These are phyloP conservation scores for Tolypocladium sp. DNA, from an alignment of 2,329 filamentous ascomycete species.

Conservation along the genomic window DNA sequence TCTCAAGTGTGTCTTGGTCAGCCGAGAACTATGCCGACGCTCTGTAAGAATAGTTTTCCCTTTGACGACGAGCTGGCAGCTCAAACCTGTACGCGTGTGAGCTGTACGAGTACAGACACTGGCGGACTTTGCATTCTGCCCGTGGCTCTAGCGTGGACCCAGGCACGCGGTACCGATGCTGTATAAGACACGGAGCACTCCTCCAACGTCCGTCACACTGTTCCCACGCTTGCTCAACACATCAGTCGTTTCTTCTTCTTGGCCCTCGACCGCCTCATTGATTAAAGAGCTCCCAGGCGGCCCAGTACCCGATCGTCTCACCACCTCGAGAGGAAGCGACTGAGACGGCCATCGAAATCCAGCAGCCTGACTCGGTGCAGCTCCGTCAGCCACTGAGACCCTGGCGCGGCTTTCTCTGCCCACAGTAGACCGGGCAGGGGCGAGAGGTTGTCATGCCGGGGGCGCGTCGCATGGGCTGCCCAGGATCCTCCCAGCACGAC, in stretches of 20 bases:
- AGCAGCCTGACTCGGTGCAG: slow-evolving; percentile 10
- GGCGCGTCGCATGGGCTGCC: slow-evolving; percentile 25
- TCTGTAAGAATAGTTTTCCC: background rate
- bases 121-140: background rate
- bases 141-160: slow-evolving; percentile 2
- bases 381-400: slow-evolving; percentile 22
- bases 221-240: background rate
- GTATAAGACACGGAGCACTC: slow-evolving; percentile 7
- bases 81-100: background rate
- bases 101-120: background rate
- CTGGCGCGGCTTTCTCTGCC: slow-evolving; percentile 29
- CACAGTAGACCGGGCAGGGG: slow-evolving; percentile 28
- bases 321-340: background rate
- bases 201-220: background rate
- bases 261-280: background rate
- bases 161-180: slow-evolving; percentile 1
- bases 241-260: background rate
- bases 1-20: background rate
- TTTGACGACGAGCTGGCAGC: background rate
- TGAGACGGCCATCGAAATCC: background rate
- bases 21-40: background rate
- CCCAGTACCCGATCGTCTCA: background rate
- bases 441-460: slow-evolving; percentile 28
- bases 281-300: background rate
- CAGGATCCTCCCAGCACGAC: slow-evolving; percentile 31